Evolutionary conservation across 108 stramenopile genomes (phyloP).

Genomic region (Discostella stelligeroides): DNA sequence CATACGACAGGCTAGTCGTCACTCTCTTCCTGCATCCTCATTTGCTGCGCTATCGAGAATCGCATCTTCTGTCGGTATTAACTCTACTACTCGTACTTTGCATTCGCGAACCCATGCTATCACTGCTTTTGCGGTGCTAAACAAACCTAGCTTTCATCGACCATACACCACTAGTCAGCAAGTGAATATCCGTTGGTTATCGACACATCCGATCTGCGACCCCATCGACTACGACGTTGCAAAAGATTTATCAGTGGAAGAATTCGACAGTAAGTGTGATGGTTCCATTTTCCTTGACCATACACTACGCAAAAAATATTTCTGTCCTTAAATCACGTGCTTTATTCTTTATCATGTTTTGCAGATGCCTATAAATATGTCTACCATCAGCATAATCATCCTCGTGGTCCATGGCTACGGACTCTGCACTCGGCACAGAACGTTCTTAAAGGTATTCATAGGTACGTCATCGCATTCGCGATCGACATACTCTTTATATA

Average conservation of each 20-base stretch:
- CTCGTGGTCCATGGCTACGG: conserved; percentile 38
- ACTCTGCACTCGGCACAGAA: conserved; percentile 26
- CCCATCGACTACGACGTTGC: conserved; percentile 13
- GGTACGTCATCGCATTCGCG: background rate
- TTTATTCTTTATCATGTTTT: background rate
- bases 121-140: background rate
- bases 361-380: conserved; percentile 29
- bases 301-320: too few relatives aligned
- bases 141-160: background rate
- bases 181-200: conserved; percentile 14
- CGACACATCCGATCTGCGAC: conserved; percentile 32
- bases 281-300: background rate
- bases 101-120: background rate
- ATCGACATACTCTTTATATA: background rate
- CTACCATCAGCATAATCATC: conserved; percentile 36
- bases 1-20: conserved; percentile 8
- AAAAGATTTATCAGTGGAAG: conserved; percentile 32
- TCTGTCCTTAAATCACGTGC: background rate
- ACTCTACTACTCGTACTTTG: background rate
- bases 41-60: conserved; percentile 26
- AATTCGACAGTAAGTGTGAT: conserved; percentile 31
- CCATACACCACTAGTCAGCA: background rate
- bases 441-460: conserved; percentile 17
- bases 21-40: conserved; percentile 19
- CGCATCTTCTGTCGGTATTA: background rate